A percentile compares a stretch with the other conserved stretches of the same genome.
Evolutionary conservation across 768 basidiomycete genomes (phyloP).

Genomic region (Suillus placidus): DNA sequence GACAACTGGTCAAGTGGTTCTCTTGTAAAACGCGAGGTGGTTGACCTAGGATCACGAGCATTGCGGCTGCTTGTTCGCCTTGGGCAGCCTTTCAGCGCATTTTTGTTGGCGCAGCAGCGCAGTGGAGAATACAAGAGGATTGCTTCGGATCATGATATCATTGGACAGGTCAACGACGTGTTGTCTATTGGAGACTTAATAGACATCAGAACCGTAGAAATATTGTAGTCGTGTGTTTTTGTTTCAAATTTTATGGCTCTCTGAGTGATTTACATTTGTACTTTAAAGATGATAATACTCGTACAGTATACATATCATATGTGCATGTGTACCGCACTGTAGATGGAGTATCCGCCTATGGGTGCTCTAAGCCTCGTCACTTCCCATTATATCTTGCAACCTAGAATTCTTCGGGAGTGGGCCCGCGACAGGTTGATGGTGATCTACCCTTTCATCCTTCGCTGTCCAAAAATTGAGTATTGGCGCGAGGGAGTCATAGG

Average conservation of each 20-base stretch:
- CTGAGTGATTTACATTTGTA: not conserved
- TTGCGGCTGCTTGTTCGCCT: not conserved
- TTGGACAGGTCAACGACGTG: not conserved
- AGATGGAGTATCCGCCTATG: too few species aligned
- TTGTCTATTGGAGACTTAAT: not conserved
- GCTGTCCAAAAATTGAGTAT: too few species aligned
- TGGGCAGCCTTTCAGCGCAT: not conserved
- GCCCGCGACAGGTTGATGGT: too few species aligned
- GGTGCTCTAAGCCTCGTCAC: too few species aligned
- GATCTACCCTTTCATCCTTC: too few species aligned
- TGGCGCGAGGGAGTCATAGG: too few species aligned
- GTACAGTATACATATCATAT: not conserved
- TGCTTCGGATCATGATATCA: not conserved
- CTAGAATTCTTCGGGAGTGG: too few species aligned
- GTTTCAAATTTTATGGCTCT: not conserved
- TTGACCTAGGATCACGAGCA: not conserved
- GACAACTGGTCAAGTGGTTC: not conserved
- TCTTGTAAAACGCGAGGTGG: not conserved
- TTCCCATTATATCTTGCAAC: too few species aligned
- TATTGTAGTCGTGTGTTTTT: not conserved
- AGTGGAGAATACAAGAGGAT: not conserved
- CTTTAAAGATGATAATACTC: not conserved
- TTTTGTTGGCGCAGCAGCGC: not conserved
- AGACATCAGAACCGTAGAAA: not conserved
- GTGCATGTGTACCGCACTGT: not conserved